Conservation (phyloP, 1,139 yeast genomes). For the Pichia sp. region DNA sequence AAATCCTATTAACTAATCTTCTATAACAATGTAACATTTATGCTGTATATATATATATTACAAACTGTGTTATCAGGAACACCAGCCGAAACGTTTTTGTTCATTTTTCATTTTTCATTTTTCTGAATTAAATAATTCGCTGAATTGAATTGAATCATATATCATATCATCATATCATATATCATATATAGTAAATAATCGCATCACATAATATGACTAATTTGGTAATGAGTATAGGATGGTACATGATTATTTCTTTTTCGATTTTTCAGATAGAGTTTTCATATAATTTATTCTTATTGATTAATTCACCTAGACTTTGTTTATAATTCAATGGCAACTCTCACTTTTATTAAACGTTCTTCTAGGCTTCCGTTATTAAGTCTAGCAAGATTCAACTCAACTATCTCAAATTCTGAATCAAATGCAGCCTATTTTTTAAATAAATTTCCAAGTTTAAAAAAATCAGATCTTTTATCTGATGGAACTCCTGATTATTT, state of each 20-base stretch:
- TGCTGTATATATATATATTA: no score
- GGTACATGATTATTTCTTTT: no score
- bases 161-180: no score
- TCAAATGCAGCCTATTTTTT: constrained; percentile 11
- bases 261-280: background rate
- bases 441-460: constrained; percentile 42
- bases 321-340: background rate
- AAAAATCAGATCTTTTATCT: constrained; percentile 43
- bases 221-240: no score
- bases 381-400: background rate
- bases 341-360: background rate
- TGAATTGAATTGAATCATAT: no score
- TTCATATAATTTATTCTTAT: no score
- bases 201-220: no score
- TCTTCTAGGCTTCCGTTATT: background rate
- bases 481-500: constrained; percentile 88
- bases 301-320: no score
- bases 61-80: no score
- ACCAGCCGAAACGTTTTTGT: background rate
- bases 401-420: background rate
- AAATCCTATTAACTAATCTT: no score
- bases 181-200: no score
- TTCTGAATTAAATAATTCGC: background rate
- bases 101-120: background rate
- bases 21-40: no score